These are phyloP conservation scores for Fusarium mangiferae DNA, from an alignment of 2,329 filamentous ascomycete genomes.

Conservation along the genomic window DNA sequence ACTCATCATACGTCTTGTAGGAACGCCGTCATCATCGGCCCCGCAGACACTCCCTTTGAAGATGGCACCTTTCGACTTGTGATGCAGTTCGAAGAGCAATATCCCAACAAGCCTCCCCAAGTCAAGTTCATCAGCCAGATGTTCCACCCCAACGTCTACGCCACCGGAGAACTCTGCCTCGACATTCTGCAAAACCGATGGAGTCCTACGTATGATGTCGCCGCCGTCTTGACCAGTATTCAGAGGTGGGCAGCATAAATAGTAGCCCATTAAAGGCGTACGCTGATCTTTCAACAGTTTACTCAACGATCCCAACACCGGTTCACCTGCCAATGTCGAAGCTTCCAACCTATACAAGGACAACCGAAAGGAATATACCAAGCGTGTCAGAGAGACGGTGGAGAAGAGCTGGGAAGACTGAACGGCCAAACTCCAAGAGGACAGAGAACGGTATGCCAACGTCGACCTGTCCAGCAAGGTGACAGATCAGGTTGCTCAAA, in stretches of 20 bases:
- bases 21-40: slow-evolving; percentile 98
- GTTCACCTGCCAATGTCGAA: slow-evolving; percentile 96
- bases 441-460: slow-evolving; percentile 38
- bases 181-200: slow-evolving; percentile 98
- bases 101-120: slow-evolving; percentile 96
- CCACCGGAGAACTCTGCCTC: slow-evolving; percentile 93
- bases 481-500: slow-evolving; percentile 27
- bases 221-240: slow-evolving; percentile 95
- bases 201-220: slow-evolving; percentile 99
- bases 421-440: slow-evolving; percentile 17
- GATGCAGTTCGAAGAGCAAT: slow-evolving; percentile 99
- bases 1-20: slow-evolving; percentile 58
- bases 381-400: slow-evolving; percentile 93
- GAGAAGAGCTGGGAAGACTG: slow-evolving; percentile 99
- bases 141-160: slow-evolving; percentile 99
- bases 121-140: slow-evolving; percentile 99
- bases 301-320: slow-evolving; percentile 98
- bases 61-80: slow-evolving; percentile 97
- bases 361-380: slow-evolving; percentile 95
- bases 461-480: slow-evolving; percentile 29
- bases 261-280: background rate
- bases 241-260: slow-evolving; percentile 73
- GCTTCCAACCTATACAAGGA: slow-evolving; percentile 99
- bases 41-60: slow-evolving; percentile 96
- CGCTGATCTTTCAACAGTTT: slow-evolving; percentile 68